phyloP scores from a whole-genome alignment of 257 asterid genomes.

The Vinca minor region DNA sequence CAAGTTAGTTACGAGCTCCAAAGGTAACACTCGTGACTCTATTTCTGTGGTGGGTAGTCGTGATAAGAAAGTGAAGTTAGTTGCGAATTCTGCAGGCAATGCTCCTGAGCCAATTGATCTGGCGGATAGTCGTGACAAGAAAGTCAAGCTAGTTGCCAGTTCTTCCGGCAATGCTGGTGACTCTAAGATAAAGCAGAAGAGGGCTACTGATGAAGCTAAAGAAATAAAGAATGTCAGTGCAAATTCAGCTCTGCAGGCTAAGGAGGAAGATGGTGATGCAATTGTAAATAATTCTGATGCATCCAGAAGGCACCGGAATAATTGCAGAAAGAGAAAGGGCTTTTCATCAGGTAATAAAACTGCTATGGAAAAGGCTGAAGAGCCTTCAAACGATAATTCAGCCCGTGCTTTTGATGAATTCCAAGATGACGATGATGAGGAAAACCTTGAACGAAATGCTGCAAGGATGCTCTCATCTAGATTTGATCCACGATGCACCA shows the following conservation, averaged over 20 bases:
- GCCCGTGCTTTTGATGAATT: constrained; percentile 34
- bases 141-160: constrained; percentile 20
- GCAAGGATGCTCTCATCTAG: constrained; percentile 98
- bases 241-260: constrained; percentile 28
- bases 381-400: constrained; percentile 41
- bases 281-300: constrained; percentile 23
- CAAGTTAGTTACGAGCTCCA: constrained; percentile 9
- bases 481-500: constrained; percentile 94
- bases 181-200: constrained; percentile 34
- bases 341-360: constrained; percentile 26
- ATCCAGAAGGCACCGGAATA: constrained; percentile 34
- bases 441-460: constrained; percentile 90
- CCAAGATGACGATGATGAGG: constrained; percentile 86
- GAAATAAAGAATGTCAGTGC: constrained; percentile 24
- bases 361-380: constrained; percentile 31
- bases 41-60: constrained; percentile 22
- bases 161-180: constrained; percentile 25
- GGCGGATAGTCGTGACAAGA: constrained; percentile 27
- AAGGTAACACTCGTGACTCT: background rate
- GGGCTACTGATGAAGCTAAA: constrained; percentile 29
- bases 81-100: background rate
- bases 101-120: constrained; percentile 8
- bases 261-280: constrained; percentile 26
- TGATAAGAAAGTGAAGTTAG: constrained; percentile 24
- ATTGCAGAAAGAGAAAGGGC: constrained; percentile 44